Percentiles rank a stretch among this genome's conserved stretches.
These are phyloP conservation scores for Saccharomycopsis phalli DNA, from an alignment of 1,139 yeast genomes.

Conservation along the genomic window DNA sequence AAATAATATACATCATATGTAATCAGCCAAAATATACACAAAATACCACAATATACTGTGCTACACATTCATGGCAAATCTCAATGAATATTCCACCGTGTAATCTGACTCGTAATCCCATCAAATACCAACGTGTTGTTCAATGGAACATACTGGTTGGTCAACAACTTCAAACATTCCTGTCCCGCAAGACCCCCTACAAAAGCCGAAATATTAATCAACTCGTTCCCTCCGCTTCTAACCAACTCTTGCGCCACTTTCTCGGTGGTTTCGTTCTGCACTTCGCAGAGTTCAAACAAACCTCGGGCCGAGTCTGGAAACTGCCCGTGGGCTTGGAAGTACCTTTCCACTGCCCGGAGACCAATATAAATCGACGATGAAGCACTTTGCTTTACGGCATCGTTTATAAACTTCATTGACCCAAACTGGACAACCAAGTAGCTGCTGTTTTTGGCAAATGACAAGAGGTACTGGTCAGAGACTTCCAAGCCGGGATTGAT, in stretches of 20 bases:
- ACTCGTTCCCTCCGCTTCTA: slow-evolving; percentile 34
- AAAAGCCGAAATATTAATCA: slow-evolving; percentile 43
- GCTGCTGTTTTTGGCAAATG: slow-evolving; percentile 54
- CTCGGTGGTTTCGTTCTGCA: slow-evolving; percentile 15
- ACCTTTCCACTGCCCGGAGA: slow-evolving; percentile 23
- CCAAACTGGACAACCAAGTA: slow-evolving; percentile 30
- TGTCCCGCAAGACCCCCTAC: slow-evolving; percentile 84
- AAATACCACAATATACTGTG: too few species aligned
- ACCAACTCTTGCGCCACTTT: slow-evolving; percentile 26
- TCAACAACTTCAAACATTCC: slow-evolving; percentile 59
- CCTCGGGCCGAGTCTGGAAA: slow-evolving; percentile 17
- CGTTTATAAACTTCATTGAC: background rate
- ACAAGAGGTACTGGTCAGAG: slow-evolving; percentile 33
- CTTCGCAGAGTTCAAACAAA: slow-evolving; percentile 10
- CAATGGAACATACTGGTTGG: slow-evolving; percentile 67
- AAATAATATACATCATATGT: too few species aligned
- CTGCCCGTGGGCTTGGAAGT: slow-evolving; percentile 3
- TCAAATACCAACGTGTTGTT: slow-evolving; percentile 62
- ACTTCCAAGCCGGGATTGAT: slow-evolving; percentile 24
- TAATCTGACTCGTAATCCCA: slow-evolving; percentile 51
- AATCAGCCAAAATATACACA: too few species aligned
- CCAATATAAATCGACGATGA: slow-evolving; percentile 24
- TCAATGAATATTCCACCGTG: slow-evolving; percentile 38
- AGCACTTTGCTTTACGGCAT: background rate
- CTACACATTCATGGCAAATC: too few species aligned